Conservation (phyloP, 2,329 filamentous ascomycete species). For the Dactylellina cionopaga region DNA sequence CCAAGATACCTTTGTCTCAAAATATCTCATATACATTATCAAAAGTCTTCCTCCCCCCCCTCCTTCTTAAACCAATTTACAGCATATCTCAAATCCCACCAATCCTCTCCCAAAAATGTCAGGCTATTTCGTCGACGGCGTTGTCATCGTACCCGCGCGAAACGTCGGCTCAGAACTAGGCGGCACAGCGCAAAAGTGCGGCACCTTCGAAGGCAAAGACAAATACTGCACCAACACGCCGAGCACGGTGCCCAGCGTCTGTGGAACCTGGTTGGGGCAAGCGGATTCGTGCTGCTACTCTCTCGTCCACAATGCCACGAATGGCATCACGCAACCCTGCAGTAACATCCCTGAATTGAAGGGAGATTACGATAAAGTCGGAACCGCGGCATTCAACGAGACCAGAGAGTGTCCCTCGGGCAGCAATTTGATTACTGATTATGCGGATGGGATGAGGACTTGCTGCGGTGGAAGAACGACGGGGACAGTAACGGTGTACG, state of each 20-base stretch:
- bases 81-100: too few relatives aligned
- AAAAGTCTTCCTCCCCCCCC: too few relatives aligned
- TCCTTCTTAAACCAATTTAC: too few relatives aligned
- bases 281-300: neutral
- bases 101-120: neutral
- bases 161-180: neutral
- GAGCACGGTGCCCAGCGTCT: neutral
- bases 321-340: neutral
- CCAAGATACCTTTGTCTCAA: too few relatives aligned
- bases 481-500: neutral
- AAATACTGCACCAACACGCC: neutral
- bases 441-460: neutral
- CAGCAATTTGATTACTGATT: neutral
- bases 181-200: neutral
- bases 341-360: neutral
- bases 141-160: neutral
- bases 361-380: neutral
- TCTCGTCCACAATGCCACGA: neutral
- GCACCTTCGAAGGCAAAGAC: too few relatives aligned
- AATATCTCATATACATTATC: too few relatives aligned
- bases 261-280: neutral
- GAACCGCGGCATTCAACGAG: neutral
- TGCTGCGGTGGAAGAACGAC: neutral
- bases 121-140: neutral
- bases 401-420: neutral